A percentile compares a stretch with the other conserved stretches of the same genome.
Conservation (phyloP, 306 rosid species). For the Pterocarpus macrocarpus region DNA sequence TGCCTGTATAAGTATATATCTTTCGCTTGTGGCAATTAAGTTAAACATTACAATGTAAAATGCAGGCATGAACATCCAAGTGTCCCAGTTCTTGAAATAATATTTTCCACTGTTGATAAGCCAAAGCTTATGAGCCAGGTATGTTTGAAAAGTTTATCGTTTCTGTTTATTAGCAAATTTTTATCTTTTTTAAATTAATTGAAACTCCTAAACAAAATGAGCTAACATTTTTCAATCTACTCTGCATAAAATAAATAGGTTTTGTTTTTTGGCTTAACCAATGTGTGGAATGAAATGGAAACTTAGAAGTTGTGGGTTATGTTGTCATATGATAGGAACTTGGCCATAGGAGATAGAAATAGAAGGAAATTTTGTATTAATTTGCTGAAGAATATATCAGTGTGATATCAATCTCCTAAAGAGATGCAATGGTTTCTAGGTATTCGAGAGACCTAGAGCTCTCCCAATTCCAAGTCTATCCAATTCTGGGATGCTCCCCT, state of each 20-base stretch:
- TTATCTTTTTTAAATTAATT: conserved; percentile 3
- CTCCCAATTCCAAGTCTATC: no score
- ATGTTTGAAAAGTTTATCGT: conserved; percentile 32
- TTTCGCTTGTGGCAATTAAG: conserved; percentile 37
- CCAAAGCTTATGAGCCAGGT: conserved; percentile 99
- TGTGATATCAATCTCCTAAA: no score
- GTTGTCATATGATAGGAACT: no score
- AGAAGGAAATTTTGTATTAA: no score
- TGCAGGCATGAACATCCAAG: conserved; percentile 75
- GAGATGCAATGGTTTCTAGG: no score
- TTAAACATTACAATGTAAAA: conserved; percentile 46
- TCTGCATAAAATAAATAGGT: background rate
- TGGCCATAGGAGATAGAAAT: no score
- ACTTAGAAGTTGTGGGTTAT: background rate
- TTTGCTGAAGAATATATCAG: no score
- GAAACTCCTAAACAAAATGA: conserved; percentile 24
- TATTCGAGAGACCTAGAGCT: no score
- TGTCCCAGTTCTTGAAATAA: conserved; percentile 80
- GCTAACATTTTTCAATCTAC: background rate
- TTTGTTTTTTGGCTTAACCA: conserved; percentile 22
- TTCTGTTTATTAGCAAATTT: conserved; percentile 19
- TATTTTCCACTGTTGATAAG: conserved; percentile 92
- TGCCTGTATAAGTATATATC: conserved; percentile 19
- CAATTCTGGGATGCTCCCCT: no score
- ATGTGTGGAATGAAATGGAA: conserved; percentile 17